Base-by-base conservation (phyloP, 768 basidiomycete genomes). In the Amanita molliuscula region DNA sequence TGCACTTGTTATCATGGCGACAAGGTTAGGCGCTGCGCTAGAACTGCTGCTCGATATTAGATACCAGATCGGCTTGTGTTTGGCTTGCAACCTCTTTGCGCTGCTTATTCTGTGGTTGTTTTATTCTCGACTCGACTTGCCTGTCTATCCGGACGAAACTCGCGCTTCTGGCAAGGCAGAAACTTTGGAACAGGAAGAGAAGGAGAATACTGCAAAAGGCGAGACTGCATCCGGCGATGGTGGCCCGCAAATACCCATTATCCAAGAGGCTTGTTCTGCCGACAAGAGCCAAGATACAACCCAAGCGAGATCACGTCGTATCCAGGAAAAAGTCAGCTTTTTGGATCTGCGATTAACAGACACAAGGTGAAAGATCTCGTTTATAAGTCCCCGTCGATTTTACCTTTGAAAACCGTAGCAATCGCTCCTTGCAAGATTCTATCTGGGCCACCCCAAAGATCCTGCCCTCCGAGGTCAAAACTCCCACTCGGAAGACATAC, bases 341-440 rank as follows among this genome's bases (percentile, higher is more conserved):
- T 15, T 50, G 6, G 49, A 50, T 10, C 21, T 50, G 29, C 49
- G 49, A 25, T 23, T 50, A 3, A 50, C 28, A 4, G 49, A 50
- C 11, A 44, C 23, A 6, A 50, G 49, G 49, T 41, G 28, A 43
- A 23, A 2, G 6, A 6, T 18, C 18, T 44, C 31, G 13, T 9
- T 43, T 9, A 40, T 38, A 31, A 16, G 13, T 44, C 29, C 20
- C 16, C 13, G n/a, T 18, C 9, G 5, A 16, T 4, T 28, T 40
- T 10, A 31, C 23, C 9, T 8, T 18, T 48, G n/a, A 26, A 11
- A 26, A 26, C 20, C 13, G 8, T 44, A 50, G 49, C 31, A 50
- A 50, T 33, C 49, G 49, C 29, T 43, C 49, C 29, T 36, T 50
- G 31, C 40, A 50, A 33, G 33, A 44, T 33, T 50, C 49, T 26